A percentile compares a stretch with the other conserved stretches of the same genome.
Conservation (phyloP, 306 rosid species). For the Oemleria cerasiformis region DNA sequence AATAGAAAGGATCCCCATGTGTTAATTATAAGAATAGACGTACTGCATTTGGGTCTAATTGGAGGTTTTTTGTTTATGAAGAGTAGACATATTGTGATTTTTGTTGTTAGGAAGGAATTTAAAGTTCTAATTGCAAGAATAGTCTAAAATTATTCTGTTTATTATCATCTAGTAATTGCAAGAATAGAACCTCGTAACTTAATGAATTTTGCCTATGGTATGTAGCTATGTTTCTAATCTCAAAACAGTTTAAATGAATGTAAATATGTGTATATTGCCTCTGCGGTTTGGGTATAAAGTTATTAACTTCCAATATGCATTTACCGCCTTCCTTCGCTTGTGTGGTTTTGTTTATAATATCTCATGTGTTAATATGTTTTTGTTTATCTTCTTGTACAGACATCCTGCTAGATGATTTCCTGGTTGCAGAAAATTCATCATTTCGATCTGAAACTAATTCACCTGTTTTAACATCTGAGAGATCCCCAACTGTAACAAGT, state of each 20-base stretch:
- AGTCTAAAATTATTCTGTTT: conserved; percentile 3
- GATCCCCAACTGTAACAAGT: conserved; percentile 54
- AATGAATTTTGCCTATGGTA: background rate
- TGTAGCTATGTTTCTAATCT: background rate
- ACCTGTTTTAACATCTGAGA: conserved; percentile 53
- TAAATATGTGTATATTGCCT: background rate
- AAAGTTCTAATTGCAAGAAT: conserved; percentile 18
- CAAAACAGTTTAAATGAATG: background rate
- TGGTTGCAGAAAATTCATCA: conserved; percentile 87
- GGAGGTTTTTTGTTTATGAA: too few relatives aligned
- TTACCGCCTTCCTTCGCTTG: background rate
- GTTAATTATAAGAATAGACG: background rate
- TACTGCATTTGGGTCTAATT: too few relatives aligned
- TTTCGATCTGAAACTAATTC: conserved; percentile 55
- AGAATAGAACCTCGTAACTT: too few relatives aligned
- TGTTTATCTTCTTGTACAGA: conserved; percentile 50
- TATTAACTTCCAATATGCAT: background rate
- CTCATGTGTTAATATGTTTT: conserved; percentile 11
- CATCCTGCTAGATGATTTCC: conserved; percentile 71
- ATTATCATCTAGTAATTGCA: background rate
- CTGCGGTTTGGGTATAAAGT: background rate
- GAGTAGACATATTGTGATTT: conserved; percentile 17
- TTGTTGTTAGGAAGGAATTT: conserved; percentile 10
- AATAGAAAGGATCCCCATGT: background rate
- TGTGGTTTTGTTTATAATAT: conserved; percentile 4